Percentiles rank a stretch among this genome's conserved stretches.
Conservation (phyloP, 495 filamentous ascomycete species). For the Penicillium odoratum region DNA sequence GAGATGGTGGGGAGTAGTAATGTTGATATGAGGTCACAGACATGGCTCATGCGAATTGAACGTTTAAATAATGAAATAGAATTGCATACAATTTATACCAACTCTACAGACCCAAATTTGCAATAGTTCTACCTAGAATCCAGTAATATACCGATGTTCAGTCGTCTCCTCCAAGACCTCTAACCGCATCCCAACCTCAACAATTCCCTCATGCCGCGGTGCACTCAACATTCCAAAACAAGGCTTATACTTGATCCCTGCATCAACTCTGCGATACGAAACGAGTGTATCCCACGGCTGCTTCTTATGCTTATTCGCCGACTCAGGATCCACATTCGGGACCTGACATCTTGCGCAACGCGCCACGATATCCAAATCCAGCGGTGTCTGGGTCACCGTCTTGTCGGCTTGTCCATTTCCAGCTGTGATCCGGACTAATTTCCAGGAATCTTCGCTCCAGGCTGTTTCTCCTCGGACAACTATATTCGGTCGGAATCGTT, state of each 20-base stretch:
- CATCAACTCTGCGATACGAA: constrained; percentile 70
- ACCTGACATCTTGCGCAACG: constrained; percentile 78
- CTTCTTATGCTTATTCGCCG: constrained; percentile 64
- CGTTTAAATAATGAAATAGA: neutral
- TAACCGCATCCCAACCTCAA: constrained; percentile 55
- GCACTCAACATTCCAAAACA: constrained; percentile 88
- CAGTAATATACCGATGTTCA: constrained; percentile 59
- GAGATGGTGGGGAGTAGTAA: neutral
- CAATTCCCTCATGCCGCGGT: constrained; percentile 49
- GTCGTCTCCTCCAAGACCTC: constrained; percentile 56
- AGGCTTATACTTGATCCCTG: constrained; percentile 66
- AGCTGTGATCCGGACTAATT: constrained; percentile 58
- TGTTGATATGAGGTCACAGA: neutral
- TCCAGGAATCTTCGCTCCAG: constrained; percentile 81
- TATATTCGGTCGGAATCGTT: constrained; percentile 84
- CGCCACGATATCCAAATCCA: constrained; percentile 62
- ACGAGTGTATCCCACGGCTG: constrained; percentile 78
- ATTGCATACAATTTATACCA: neutral
- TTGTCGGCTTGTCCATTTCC: neutral
- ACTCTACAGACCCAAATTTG: neutral
- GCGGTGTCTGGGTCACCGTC: neutral
- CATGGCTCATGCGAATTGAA: neutral
- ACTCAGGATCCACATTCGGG: constrained; percentile 78
- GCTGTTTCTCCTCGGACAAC: constrained; percentile 63
- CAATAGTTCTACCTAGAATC: constrained; percentile 18